Base-by-base conservation (phyloP, 768 basidiomycete species). In the Paxillus ammoniavirescens region DNA sequence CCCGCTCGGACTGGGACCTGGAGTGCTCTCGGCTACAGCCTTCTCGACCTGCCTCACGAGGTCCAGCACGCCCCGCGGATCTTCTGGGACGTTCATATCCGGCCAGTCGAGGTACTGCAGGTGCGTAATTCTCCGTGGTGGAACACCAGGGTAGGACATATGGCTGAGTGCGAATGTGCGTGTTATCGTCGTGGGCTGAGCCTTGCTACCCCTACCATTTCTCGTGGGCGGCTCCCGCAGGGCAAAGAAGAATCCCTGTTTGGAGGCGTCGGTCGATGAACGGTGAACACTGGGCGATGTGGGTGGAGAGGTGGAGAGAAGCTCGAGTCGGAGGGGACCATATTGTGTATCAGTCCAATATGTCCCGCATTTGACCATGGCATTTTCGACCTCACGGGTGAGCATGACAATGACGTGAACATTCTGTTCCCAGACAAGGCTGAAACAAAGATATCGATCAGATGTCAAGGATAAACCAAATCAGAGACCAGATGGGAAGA, bases 371-470 rank as follows among this genome's bases (percentile, higher is more conserved):
- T 98, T 98, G 62, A 93, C 77, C 66, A 84, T 82, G 17, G 91
- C 80, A 47, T 90, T 91, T 67, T 98, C 96, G 52, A 89, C 78
- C 65, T 96, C 91, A 53, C 88, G 86, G 4, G 96, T 98, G 52
- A 98, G 83, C 96, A 98, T 98, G 56, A 97, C 89, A 59, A 98
- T 93, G 47, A 97, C 91, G 57, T 89, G 87, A 0, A 97, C 90
- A 59, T 91, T 88, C 69, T 98, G 94, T 65, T 98, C 92, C 89
- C 93, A 96, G 49, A 89, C 85, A 14, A 98, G 78, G 31, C 91
- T 92, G 52, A 12, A 35, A 52, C 41, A 10, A 46, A 48, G 21
- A 12, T 13, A 14, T 35, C 6, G 12, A 23, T 67, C 46, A 66
- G 57, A 5, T 10, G 31, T 21, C 1, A 13, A 35, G 12, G 35